Conservation (phyloP, 148 eudicot species). For the Chenopodium berlandieri region DNA sequence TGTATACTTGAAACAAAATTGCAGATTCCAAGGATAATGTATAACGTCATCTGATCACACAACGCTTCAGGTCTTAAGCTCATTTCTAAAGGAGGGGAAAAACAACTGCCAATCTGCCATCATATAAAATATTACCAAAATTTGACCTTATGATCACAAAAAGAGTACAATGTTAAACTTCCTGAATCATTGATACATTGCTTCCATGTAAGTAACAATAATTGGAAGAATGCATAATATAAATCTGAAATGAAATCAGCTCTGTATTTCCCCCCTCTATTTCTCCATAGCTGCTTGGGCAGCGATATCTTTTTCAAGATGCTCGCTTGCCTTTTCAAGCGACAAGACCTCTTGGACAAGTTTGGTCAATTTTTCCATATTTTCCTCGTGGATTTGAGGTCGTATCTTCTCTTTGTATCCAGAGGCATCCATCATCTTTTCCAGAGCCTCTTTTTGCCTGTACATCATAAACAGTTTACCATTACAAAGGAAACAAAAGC, state of each 20-base stretch:
- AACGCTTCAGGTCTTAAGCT: too few species aligned
- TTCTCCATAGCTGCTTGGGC: neutral
- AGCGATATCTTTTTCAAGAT: conserved; percentile 49
- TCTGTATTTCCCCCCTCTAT: neutral
- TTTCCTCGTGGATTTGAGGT: conserved; percentile 57
- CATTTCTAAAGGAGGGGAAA: too few species aligned
- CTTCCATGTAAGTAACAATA: neutral
- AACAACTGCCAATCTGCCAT: too few species aligned
- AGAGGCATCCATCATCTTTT: conserved; percentile 55
- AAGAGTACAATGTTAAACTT: too few species aligned
- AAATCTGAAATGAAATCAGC: neutral
- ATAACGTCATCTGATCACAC: too few species aligned
- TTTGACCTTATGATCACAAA: too few species aligned
- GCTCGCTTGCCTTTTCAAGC: conserved; percentile 51
- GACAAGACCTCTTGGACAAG: conserved; percentile 57
- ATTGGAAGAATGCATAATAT: neutral
- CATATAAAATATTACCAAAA: too few species aligned
- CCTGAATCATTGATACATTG: neutral
- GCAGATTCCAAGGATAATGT: too few species aligned
- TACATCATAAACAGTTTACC: neutral
- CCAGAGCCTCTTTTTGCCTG: conserved; percentile 61
- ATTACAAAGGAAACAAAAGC: neutral
- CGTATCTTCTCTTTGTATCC: conserved; percentile 74
- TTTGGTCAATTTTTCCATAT: conserved; percentile 45
- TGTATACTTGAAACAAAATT: too few species aligned